Conservation (phyloP, 192 early-diverging fungal species). For the Coemansia sp. region DNA sequence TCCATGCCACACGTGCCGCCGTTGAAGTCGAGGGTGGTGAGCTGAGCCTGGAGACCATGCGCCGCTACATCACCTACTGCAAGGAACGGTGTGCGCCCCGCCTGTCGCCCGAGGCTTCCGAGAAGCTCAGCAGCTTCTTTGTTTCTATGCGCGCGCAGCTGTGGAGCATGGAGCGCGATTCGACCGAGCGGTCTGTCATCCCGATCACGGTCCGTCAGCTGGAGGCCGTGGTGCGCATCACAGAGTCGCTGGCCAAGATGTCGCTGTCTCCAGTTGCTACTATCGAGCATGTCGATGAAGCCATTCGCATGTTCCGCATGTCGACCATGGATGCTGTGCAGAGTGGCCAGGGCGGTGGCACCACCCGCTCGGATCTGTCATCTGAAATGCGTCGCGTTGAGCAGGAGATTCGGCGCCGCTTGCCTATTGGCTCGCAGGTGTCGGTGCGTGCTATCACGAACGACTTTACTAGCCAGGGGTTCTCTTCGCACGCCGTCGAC, state of each 20-base stretch:
- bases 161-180: slow-evolving; percentile 71
- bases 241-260: slow-evolving; percentile 97
- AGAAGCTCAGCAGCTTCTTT: slow-evolving; percentile 92
- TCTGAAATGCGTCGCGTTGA: slow-evolving; percentile 78
- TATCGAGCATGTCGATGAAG: slow-evolving; percentile 93
- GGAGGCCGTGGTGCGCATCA: slow-evolving; percentile 97
- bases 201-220: slow-evolving; percentile 97
- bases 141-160: slow-evolving; percentile 87
- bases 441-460: slow-evolving; percentile 61
- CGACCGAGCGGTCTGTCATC: slow-evolving; percentile 73
- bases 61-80: slow-evolving; percentile 94
- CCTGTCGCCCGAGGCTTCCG: slow-evolving; percentile 80
- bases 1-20: slow-evolving; percentile 80
- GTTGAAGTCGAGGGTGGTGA: slow-evolving; percentile 70
- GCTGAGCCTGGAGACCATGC: slow-evolving; percentile 92
- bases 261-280: slow-evolving; percentile 78
- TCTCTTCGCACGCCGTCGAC: slow-evolving; percentile 58
- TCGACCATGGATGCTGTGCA: slow-evolving; percentile 98
- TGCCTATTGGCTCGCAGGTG: slow-evolving; percentile 85
- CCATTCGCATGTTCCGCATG: slow-evolving; percentile 94
- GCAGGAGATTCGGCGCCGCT: slow-evolving; percentile 76
- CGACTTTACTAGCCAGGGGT: slow-evolving; percentile 56
- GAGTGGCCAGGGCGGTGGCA: slow-evolving; percentile 77
- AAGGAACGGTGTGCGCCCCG: slow-evolving; percentile 92
- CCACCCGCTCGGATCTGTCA: slow-evolving; percentile 70